Evolutionary conservation across 108 stramenopile genomes (phyloP), one percentile per base, ranked within the genome.

Genomic region (Cyclostephanos tholiformis): DNA sequence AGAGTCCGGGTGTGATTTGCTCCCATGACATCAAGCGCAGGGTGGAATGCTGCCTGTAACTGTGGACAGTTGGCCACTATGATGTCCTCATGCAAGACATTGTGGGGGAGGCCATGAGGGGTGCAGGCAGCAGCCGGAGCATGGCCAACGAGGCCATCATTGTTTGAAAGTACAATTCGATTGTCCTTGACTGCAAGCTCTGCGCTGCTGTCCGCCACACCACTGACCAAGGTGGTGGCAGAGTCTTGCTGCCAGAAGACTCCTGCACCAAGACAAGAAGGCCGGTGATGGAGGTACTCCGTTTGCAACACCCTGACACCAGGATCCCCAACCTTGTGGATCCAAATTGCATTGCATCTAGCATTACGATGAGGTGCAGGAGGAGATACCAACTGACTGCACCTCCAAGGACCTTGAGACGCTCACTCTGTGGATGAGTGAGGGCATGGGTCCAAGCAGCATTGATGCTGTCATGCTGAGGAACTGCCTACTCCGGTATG

Each of bases 261-360:
- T 2, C 17, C n/a, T 35, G 38, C 60, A 62, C 60, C 32, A 62
- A 62, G 60, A 62, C 17, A n/a, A 10, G 19, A 19, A 4, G n/a
- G 8, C 17, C 60, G 16, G 60, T 62, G 60, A 62, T 62, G 20
- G 60, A 62, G 60, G 60, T 62, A 10, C 60, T 62, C 60, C 32
- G 4, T 4, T n/a, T 4, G 38, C n/a, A 62, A 10, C 60, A 62
- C n/a, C 60, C 60, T 10, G 60, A 62, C 20, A n/a, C 23, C 4
- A 4, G 60, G 60, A 62, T 39, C 60, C 60, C 60, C 16, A 23
- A 62, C 9, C 9, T 62, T 4, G 38, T 4, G 60, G 19, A 62
- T 4, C 19, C 17, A 17, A 2, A 62, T 35, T 62, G 60, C 4
- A 22, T 19, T 10, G 17, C 60, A 4, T 62, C 38, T 4, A 62